A percentile compares a stretch with the other conserved stretches of the same genome.
phyloP scores from a whole-genome alignment of 805 yeast species.

The Jamesozyma piceae region DNA sequence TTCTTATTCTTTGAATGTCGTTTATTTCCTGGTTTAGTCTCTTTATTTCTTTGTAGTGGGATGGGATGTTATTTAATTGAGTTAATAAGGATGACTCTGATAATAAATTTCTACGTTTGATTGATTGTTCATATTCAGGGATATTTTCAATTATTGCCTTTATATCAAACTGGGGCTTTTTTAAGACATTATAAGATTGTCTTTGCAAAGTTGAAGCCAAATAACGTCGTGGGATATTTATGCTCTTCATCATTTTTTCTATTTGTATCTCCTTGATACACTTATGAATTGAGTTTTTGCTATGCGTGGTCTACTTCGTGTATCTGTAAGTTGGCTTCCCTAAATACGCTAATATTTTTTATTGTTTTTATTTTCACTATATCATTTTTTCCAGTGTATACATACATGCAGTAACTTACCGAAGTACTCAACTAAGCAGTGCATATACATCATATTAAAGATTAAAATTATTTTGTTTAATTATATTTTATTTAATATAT shows the following conservation, averaged over 20 bases:
- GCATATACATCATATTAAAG: no score
- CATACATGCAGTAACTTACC: no score
- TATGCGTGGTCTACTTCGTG: not conserved
- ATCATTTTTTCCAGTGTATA: no score
- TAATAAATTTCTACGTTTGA: slow-evolving; percentile 23
- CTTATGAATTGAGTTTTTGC: not conserved
- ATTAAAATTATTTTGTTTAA: no score
- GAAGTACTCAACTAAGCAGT: no score
- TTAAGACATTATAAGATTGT: slow-evolving; percentile 6
- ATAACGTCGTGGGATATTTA: not conserved
- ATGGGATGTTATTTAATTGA: slow-evolving; percentile 24
- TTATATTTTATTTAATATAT: not conserved
- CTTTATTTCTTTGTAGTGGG: slow-evolving; percentile 19
- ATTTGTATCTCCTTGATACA: not conserved
- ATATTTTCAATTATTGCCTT: slow-evolving; percentile 15
- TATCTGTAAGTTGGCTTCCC: no score
- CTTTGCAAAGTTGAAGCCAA: not conserved
- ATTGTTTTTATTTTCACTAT: no score
- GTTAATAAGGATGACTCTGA: slow-evolving; percentile 16
- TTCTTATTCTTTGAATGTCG: slow-evolving; percentile 25
- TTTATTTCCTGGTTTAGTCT: slow-evolving; percentile 17
- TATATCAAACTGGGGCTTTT: slow-evolving; percentile 25
- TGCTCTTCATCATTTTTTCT: no score
- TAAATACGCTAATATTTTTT: no score
- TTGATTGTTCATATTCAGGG: slow-evolving; percentile 17